phyloP scores from a whole-genome alignment of 306 rosid genomes.

The Quercus ilex region DNA sequence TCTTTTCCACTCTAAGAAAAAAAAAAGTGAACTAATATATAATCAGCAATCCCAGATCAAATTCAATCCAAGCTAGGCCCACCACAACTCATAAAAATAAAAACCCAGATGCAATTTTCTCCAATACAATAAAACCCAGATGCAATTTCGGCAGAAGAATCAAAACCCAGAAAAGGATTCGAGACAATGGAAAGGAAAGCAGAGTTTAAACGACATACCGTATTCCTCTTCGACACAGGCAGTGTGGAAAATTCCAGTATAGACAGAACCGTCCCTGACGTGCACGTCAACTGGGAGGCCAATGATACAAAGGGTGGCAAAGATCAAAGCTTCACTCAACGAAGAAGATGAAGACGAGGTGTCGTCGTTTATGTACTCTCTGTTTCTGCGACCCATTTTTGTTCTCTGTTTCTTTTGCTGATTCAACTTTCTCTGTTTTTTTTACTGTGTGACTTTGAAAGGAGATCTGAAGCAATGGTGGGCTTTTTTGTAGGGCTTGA shows the following conservation, averaged over 20 bases:
- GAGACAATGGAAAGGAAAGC: not conserved
- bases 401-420: slow-evolving; percentile 1
- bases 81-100: not conserved
- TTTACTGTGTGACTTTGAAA: not conserved
- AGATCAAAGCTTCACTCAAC: slow-evolving; percentile 56
- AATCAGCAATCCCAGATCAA: slow-evolving; percentile 1
- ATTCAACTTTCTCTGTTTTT: not conserved
- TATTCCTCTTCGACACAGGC: slow-evolving; percentile 50
- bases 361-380: slow-evolving; percentile 37
- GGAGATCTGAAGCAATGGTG: not conserved
- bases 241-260: slow-evolving; percentile 86
- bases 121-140: slow-evolving; percentile 1
- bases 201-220: slow-evolving; percentile 36
- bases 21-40: not conserved
- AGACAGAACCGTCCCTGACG: slow-evolving; percentile 74
- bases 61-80: slow-evolving; percentile 11
- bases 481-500: not conserved
- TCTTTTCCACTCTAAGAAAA: not conserved
- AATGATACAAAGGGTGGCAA: slow-evolving; percentile 70
- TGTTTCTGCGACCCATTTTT: slow-evolving; percentile 60
- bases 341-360: slow-evolving; percentile 34
- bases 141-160: not conserved
- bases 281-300: slow-evolving; percentile 81
- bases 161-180: not conserved
- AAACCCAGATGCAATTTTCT: slow-evolving; percentile 4